Conservation (phyloP, 208 protist species). For the Novymonas esmeraldas region DNA sequence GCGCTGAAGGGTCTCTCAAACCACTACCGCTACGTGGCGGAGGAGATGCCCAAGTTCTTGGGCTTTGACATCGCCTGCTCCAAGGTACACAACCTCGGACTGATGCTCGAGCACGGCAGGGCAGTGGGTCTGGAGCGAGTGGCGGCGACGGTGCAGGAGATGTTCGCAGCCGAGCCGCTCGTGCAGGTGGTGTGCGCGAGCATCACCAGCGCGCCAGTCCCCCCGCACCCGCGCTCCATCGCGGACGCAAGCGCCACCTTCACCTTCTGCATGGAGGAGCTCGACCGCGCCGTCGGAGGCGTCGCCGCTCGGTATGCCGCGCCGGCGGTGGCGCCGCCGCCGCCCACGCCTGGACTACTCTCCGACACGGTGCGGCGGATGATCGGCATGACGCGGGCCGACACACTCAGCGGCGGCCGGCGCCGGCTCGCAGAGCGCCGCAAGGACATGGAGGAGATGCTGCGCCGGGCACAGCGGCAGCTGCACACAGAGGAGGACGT, state of each 20-base stretch:
- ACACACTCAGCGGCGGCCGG: constrained; percentile 46
- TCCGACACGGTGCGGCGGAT: constrained; percentile 48
- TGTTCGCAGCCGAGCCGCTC: constrained; percentile 72
- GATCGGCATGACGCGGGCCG: constrained; percentile 17
- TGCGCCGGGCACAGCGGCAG: constrained; percentile 56
- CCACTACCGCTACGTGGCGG: constrained; percentile 84
- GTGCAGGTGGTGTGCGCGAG: constrained; percentile 63
- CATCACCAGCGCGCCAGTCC: constrained; percentile 25
- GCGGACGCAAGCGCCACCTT: constrained; percentile 63
- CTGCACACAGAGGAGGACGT: constrained; percentile 76
- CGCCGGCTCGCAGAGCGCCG: constrained; percentile 51
- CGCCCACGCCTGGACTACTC: constrained; percentile 39
- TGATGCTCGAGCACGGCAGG: constrained; percentile 66
- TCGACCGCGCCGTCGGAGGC: constrained; percentile 50
- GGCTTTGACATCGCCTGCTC: constrained; percentile 80
- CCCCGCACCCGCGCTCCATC: constrained; percentile 46
- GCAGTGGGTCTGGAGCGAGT: constrained; percentile 57
- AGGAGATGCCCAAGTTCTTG: constrained; percentile 76
- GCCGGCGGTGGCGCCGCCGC: constrained; percentile 1
- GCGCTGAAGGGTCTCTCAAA: constrained; percentile 68
- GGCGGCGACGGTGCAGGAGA: constrained; percentile 48
- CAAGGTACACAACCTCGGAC: constrained; percentile 77
- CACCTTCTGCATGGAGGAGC: constrained; percentile 75
- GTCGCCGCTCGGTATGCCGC: constrained; percentile 28
- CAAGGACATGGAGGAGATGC: constrained; percentile 39